Evolutionary conservation across 495 filamentous ascomycete genomes (phyloP), one percentile per base, ranked within the genome.

Genomic region (Lophiotrema nucula): DNA sequence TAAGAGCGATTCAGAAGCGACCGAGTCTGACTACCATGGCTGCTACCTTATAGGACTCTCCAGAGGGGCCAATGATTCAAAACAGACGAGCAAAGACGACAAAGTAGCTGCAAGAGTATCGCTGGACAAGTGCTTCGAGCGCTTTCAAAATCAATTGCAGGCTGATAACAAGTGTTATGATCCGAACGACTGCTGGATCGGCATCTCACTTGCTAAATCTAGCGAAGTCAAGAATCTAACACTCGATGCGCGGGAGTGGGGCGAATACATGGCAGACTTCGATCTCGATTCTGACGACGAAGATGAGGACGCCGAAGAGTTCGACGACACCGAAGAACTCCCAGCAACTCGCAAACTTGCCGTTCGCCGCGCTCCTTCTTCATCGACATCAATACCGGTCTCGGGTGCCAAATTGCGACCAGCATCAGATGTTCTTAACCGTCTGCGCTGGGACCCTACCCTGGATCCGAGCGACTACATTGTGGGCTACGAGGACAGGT

Each of bases 401-500:
- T 47, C 56, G 0, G 56, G 56, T 25, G 51, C 24, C 45, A 72
- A 73, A 50, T 73, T 50, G 68, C 81, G 48, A 46, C 73, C 73
- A 16, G 73, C 73, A 26, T 64, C 66, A 59, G 88, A 93, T 60
- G 77, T 91, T 12, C 80, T 92, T 49, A 87, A 83, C 53, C 82
- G 88, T 11, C 74, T 93, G 13, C 81, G 80, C 2, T 90, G 88
- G 85, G 89, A 92, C 54, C 70, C 79, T 10, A 69, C 60, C 5
- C 74, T 87, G n/a, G 76, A 85, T 38, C 76, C 73, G 25, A 62
- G 67, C n/a, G 79, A 91, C 47, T 90, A 82, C 66, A 61, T 89
- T 5, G 79, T 92, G 39, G 89, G 85, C 0, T 92, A 92, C 58
- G 78, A 86, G 50, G 89, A 93, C 64, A 78, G 89, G 12, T 91